These are phyloP conservation scores for Cordyceps javanica DNA, from an alignment of 2,329 filamentous ascomycete species.

Conservation along the genomic window DNA sequence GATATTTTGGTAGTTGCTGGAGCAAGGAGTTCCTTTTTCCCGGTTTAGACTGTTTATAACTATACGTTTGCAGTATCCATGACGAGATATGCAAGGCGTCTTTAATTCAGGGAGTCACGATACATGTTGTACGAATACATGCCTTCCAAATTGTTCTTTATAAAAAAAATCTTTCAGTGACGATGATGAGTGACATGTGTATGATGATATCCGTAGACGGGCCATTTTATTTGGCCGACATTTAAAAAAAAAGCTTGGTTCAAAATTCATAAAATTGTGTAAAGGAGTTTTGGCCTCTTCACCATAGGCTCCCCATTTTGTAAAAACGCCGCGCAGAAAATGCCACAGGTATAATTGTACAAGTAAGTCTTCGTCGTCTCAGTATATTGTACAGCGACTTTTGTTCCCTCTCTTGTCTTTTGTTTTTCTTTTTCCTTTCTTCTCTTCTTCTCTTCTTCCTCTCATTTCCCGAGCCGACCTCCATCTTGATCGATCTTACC, in stretches of 20 bases:
- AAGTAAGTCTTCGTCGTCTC: conserved; percentile 16
- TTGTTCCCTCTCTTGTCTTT: background rate
- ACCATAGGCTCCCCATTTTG: conserved; percentile 14
- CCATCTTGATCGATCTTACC: no score
- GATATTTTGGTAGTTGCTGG: background rate
- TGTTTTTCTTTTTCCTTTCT: background rate
- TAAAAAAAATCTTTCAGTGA: background rate
- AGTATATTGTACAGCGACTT: background rate
- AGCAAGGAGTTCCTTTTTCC: background rate
- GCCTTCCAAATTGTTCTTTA: background rate
- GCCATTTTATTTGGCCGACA: no score
- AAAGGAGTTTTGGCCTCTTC: background rate
- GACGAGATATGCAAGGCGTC: background rate
- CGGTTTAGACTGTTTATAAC: background rate
- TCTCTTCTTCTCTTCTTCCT: background rate
- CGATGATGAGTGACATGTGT: no score
- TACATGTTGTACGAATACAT: background rate
- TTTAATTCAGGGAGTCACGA: background rate
- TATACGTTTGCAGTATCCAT: background rate
- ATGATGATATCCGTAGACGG: no score
- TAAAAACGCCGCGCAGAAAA: conserved; percentile 31
- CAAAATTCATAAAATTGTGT: conserved; percentile 8
- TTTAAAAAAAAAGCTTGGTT: no score
- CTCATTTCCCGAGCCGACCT: no score
- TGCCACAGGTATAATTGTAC: conserved; percentile 23